Conservation (phyloP, 2,329 filamentous ascomycete species). For the Chaetoscypha palmicola region DNA sequence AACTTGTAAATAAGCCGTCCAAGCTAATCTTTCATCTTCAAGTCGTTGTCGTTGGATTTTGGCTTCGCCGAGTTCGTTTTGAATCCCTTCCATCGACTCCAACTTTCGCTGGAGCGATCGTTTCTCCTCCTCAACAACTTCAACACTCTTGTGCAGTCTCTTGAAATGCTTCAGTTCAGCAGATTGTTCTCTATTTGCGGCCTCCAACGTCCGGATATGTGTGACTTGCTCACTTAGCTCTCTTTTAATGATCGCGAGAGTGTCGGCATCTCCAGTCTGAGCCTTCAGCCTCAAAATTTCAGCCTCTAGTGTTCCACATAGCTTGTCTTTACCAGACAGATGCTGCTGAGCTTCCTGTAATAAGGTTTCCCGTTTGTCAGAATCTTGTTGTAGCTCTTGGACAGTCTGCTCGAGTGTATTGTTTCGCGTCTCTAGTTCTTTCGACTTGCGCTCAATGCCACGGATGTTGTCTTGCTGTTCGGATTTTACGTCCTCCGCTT, state of each 20-base stretch:
- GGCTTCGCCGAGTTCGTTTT: conserved; percentile 71
- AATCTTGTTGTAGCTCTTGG: conserved; percentile 41
- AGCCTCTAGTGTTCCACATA: conserved; percentile 70
- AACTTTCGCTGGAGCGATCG: conserved; percentile 70
- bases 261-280: conserved; percentile 79
- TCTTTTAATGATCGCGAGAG: conserved; percentile 73
- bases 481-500: conserved; percentile 63
- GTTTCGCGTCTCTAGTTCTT: conserved; percentile 55
- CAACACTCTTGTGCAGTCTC: conserved; percentile 76
- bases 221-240: conserved; percentile 86
- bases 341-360: conserved; percentile 29
- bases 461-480: conserved; percentile 65
- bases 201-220: conserved; percentile 82
- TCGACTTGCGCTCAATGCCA: conserved; percentile 50
- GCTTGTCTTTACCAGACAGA: conserved; percentile 59
- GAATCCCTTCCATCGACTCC: conserved; percentile 64
- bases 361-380: conserved; percentile 30
- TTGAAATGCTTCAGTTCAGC: conserved; percentile 75
- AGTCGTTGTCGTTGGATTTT: conserved; percentile 77
- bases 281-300: conserved; percentile 80
- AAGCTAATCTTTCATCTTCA: conserved; percentile 80
- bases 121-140: conserved; percentile 95
- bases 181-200: conserved; percentile 70
- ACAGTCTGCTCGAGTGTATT: conserved; percentile 49
- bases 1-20: conserved; percentile 76